Base-by-base conservation (phyloP, 495 filamentous ascomycete genomes). In the Lineolata rhizophorae region DNA sequence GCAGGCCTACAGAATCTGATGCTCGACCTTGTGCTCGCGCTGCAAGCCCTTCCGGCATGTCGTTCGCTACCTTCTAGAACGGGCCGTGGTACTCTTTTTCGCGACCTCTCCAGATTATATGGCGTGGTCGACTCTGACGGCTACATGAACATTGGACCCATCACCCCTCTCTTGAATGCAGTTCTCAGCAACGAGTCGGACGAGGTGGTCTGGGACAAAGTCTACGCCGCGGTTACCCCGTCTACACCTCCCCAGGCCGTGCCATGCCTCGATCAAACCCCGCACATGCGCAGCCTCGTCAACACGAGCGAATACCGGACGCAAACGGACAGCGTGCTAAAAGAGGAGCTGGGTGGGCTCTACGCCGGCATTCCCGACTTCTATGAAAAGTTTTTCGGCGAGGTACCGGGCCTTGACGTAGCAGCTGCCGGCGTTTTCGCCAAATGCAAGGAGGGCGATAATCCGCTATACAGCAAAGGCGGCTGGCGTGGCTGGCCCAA, bases 21-120 rank as follows among this genome's bases (percentile, higher is more conserved):
- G 35, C 35, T 41, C 35, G 29, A 37, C 28, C 31, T 45, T 27
- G 24, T 43, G 18, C 20, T 20, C 5, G 36, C 48, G 12, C 21
- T 52, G 5, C 43, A 46, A 35, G 32, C 0, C 31, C 46, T 54
- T 34, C 50, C 26, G 3, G 40, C 39, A 4, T 8, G 47, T 38
- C 36, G 37, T 25, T 35, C 51, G 2, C 41, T 53, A 5, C 49
- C 9, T 20, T 44, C 43, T 8, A 30, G 3, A n/a, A 22, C 25
- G 16, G 3, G 28, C 16, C 13, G 31, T 19, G 38, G 35, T 2
- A 45, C 29, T 32, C 38, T 45, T 21, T 31, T 26, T 12, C 37
- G 27, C 42, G 35, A 51, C 14, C 44, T 53, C 3, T 27, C 26
- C 24, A 38, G 30, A 28, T 39, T 55, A 15, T 41, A 15, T 18